Base-by-base conservation (phyloP, 495 filamentous ascomycete genomes). In the Trichodelitschia bisporula region DNA sequence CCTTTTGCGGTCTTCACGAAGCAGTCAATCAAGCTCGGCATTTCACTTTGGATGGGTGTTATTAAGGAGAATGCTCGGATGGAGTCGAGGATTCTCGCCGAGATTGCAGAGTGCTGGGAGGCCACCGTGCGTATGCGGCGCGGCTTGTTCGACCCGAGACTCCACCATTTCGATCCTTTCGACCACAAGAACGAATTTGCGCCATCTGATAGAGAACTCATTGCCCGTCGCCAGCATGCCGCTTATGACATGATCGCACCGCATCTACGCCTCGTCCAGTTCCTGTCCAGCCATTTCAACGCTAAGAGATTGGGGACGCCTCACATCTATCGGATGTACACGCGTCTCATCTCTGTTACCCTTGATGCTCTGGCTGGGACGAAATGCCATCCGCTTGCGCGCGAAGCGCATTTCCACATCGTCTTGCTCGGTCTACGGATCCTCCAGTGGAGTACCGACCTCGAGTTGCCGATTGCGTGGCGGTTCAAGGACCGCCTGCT, bases 21-120 rank as follows among this genome's bases (percentile, higher is more conserved):
- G 49, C 78, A 90, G 45, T 77, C 78, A 11, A 86, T 99, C 45
- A 89, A 91, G 41, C 67, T 92, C 5, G 89, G 89, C 12, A 72
- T 95, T 18, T 91, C 83, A 12, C 61, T 95, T 5, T 99, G 89
- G 89, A 64, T 91, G 26, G 80, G 83, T 17, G 73, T 93, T 4
- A 93, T 95, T 40, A 83, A 95, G 45, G 89, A 95, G 43, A 95
- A 92, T 43, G 82, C 84, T 11, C 61, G 59, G 28, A 66, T 90
- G 52, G 77, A 92, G 44, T 58, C 83, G 1, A 70, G 76, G 27
- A 64, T 99, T 28, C 45, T 95, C 15, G 64, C 64, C 26, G 77
- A 89, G 42, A 71, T 95, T 36, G 72, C 73, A 2, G 69, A 76
- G 40, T 68, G 76, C 29, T 99, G 86, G 79, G 82, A 93, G 44